Conservation (phyloP, 345 rosid species). For the Mangifera indica region DNA sequence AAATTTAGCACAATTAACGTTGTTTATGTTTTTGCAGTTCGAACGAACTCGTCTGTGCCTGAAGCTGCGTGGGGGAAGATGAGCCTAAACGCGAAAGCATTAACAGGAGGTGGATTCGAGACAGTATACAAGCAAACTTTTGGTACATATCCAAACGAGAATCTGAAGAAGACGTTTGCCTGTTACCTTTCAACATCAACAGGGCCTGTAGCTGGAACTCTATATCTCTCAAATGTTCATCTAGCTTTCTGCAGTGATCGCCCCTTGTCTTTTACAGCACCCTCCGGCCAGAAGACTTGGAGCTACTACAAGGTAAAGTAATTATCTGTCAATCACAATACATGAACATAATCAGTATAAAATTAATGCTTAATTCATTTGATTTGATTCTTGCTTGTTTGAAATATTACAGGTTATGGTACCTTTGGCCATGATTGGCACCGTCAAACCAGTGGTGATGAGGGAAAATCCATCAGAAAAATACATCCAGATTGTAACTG, state of each 20-base stretch:
- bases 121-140: slow-evolving; percentile 52
- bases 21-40: slow-evolving; percentile 27
- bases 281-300: slow-evolving; percentile 59
- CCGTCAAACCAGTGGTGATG: slow-evolving; percentile 46
- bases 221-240: slow-evolving; percentile 50
- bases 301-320: slow-evolving; percentile 53
- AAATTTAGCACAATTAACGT: neutral
- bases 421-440: slow-evolving; percentile 41
- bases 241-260: slow-evolving; percentile 67
- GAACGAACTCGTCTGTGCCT: slow-evolving; percentile 44
- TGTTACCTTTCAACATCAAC: slow-evolving; percentile 59
- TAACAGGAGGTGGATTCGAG: slow-evolving; percentile 59
- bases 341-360: no score
- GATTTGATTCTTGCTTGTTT: neutral
- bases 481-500: slow-evolving; percentile 51
- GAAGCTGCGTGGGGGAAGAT: slow-evolving; percentile 65
- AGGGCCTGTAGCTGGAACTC: slow-evolving; percentile 62
- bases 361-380: no score
- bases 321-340: neutral
- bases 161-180: slow-evolving; percentile 49
- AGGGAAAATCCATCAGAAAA: slow-evolving; percentile 50
- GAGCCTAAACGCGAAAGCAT: slow-evolving; percentile 53
- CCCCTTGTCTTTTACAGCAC: slow-evolving; percentile 50
- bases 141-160: slow-evolving; percentile 40
- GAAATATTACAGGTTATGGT: slow-evolving; percentile 36